Conservation (phyloP, 2,329 filamentous ascomycete genomes). For the Alternaria rosae region DNA sequence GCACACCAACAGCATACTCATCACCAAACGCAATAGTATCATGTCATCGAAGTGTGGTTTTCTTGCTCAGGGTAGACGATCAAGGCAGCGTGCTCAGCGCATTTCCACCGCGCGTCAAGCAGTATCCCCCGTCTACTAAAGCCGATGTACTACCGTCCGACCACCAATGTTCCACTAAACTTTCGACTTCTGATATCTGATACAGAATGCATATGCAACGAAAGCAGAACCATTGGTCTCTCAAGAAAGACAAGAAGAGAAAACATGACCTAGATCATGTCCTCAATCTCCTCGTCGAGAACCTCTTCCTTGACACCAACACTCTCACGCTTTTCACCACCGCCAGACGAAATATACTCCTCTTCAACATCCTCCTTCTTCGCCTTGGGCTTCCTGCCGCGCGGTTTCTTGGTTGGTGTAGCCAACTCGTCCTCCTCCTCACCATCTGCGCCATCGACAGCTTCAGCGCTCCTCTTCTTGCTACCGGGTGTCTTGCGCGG, state of each 20-base stretch:
- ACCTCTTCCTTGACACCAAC: constrained; percentile 11
- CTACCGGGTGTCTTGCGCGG: background rate
- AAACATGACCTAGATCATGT: too few species aligned
- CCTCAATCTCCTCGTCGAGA: background rate
- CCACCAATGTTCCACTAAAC: background rate
- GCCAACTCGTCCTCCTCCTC: constrained; percentile 1
- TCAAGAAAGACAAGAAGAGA: too few species aligned
- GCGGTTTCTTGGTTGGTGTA: background rate
- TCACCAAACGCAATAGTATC: background rate
- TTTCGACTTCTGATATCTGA: too few species aligned
- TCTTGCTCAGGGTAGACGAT: background rate
- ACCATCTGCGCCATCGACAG: too few species aligned
- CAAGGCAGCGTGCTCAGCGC: background rate
- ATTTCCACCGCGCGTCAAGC: too few species aligned
- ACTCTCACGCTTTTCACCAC: background rate
- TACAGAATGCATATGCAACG: too few species aligned
- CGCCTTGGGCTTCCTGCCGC: constrained; percentile 9
- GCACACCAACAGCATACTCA: background rate
- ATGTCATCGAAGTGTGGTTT: background rate
- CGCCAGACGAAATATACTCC: background rate
- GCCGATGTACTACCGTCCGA: background rate
- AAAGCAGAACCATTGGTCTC: too few species aligned
- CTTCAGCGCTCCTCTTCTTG: too few species aligned
- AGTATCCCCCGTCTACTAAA: too few species aligned
- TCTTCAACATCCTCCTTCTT: constrained; percentile 15